Percentiles rank a stretch among this genome's conserved stretches.
phyloP scores from a whole-genome alignment of 768 basidiomycete species.

The Boletus tomentosulus region DNA sequence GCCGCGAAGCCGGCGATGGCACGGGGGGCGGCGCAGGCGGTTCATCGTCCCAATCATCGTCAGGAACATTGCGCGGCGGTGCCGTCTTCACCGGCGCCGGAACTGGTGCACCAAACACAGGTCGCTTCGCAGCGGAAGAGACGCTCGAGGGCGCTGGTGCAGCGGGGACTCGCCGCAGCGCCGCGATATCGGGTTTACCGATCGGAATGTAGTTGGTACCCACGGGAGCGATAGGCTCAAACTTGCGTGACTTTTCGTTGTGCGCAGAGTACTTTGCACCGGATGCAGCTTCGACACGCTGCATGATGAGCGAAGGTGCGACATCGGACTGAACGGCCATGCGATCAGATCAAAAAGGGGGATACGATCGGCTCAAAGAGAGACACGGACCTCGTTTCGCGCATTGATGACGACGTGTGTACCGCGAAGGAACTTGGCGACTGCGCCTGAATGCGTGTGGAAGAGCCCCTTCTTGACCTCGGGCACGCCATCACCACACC shows the following conservation, averaged over 20 bases:
- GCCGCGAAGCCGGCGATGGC: conserved; percentile 44
- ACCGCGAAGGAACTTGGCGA: conserved; percentile 76
- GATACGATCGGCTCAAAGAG: not conserved
- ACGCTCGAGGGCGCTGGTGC: no score
- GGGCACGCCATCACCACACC: conserved; percentile 97
- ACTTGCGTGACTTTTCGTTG: conserved; percentile 66
- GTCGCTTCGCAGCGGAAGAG: no score
- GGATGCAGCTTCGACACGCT: conserved; percentile 80
- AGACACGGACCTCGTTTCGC: conserved; percentile 66
- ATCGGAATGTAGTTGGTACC: conserved; percentile 74
- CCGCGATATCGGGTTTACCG: conserved; percentile 66
- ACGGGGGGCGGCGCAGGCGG: conserved; percentile 39
- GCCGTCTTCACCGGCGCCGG: conserved; percentile 38
- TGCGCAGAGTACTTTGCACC: conserved; percentile 89
- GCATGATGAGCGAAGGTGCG: conserved; percentile 73
- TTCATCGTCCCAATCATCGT: conserved; percentile 62
- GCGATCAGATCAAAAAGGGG: not conserved
- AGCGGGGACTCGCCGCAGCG: conserved; percentile 50
- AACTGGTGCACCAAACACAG: conserved; percentile 46
- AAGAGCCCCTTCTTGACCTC: conserved; percentile 90
- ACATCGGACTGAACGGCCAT: conserved; percentile 62
- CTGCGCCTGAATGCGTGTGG: conserved; percentile 78
- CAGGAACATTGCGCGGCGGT: conserved; percentile 40
- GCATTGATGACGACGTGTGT: conserved; percentile 85
- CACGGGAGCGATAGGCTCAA: conserved; percentile 78